Percentiles rank a stretch among this genome's conserved stretches.
These are phyloP conservation scores for Cubamyces lactineus DNA, from an alignment of 768 basidiomycete genomes.

Conservation along the genomic window DNA sequence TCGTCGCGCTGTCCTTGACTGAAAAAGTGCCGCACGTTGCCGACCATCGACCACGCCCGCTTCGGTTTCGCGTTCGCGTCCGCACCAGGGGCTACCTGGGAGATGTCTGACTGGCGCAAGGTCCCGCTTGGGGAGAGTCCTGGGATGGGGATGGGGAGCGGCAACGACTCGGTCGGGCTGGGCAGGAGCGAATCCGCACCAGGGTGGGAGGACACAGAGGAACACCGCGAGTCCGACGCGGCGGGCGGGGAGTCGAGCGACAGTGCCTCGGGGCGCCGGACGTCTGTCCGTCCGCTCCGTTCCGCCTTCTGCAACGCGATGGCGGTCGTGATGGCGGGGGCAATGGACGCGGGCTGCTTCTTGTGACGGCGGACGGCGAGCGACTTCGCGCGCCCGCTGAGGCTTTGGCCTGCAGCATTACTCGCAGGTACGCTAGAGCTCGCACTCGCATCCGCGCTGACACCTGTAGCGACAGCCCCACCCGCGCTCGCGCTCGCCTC, in stretches of 20 bases:
- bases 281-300: background rate
- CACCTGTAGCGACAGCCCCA: background rate
- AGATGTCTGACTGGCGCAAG: constrained; percentile 35
- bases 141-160: constrained; percentile 27
- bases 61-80: constrained; percentile 40
- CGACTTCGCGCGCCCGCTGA: constrained; percentile 17
- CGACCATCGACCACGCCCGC: constrained; percentile 58
- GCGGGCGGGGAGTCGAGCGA: constrained; percentile 29
- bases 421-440: no score
- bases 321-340: constrained; percentile 17
- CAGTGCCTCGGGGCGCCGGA: constrained; percentile 20
- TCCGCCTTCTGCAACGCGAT: constrained; percentile 17
- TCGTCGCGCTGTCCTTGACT: constrained; percentile 21
- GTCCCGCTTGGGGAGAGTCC: constrained; percentile 23
- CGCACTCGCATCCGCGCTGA: background rate
- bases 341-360: constrained; percentile 25
- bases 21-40: constrained; percentile 65
- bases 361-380: constrained; percentile 19
- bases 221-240: constrained; percentile 26
- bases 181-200: constrained; percentile 22
- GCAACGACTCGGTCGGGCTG: constrained; percentile 29
- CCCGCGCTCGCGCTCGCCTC: constrained; percentile 1
- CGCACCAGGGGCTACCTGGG: constrained; percentile 26
- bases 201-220: constrained; percentile 31
- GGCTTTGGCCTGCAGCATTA: background rate